A percentile compares a stretch with the other conserved stretches of the same genome.
Conservation (phyloP, 345 rosid species). For the Garcia nutans region DNA sequence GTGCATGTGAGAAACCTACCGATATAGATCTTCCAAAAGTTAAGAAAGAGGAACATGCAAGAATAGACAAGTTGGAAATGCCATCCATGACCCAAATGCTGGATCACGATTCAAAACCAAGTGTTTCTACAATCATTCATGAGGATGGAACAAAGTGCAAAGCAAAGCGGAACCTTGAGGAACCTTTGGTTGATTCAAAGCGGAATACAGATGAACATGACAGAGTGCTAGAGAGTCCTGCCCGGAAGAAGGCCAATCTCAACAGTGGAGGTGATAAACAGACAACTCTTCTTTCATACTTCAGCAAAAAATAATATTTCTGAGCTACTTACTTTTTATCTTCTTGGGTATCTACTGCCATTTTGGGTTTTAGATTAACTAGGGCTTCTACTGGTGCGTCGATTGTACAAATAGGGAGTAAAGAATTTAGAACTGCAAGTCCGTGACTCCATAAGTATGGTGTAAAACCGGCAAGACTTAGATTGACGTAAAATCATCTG, state of each 20-base stretch:
- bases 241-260: constrained; percentile 43
- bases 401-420: neutral
- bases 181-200: constrained; percentile 34
- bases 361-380: no score
- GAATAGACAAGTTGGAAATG: constrained; percentile 20
- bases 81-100: constrained; percentile 1
- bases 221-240: constrained; percentile 23
- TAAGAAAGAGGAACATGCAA: constrained; percentile 35
- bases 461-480: no score
- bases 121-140: neutral
- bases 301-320: constrained; percentile 39
- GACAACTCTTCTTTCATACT: constrained; percentile 64
- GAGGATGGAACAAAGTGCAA: constrained; percentile 27
- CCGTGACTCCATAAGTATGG: no score
- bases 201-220: constrained; percentile 20
- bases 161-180: constrained; percentile 46
- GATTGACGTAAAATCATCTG: no score
- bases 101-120: constrained; percentile 24
- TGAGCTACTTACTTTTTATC: neutral
- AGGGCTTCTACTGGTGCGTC: neutral
- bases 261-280: constrained; percentile 49
- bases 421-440: neutral
- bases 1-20: constrained; percentile 14
- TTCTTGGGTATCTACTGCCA: no score
- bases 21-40: constrained; percentile 3